phyloP scores from a whole-genome alignment of 2,329 filamentous ascomycete genomes.

The Metarhizium sp. region DNA sequence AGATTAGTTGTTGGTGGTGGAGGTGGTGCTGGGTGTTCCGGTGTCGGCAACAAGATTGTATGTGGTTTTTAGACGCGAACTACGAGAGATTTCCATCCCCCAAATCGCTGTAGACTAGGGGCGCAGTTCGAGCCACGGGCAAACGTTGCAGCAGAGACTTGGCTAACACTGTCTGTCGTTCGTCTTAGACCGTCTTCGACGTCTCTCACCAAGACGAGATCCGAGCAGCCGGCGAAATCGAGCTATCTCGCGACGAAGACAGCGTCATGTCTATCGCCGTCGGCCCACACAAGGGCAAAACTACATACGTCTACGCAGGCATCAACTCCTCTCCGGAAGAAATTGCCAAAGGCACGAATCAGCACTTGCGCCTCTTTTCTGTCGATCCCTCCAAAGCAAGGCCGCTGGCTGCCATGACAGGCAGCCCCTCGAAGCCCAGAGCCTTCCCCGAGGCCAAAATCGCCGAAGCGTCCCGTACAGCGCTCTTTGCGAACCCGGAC shows the following conservation, averaged over 20 bases:
- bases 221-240: conserved; percentile 59
- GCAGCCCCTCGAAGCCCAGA: conserved; percentile 9
- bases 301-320: conserved; percentile 55
- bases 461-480: conserved; percentile 40
- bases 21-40: conserved; percentile 71
- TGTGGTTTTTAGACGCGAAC: conserved; percentile 19
- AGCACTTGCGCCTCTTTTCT: conserved; percentile 71
- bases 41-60: conserved; percentile 81
- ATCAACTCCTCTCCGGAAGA: conserved; percentile 73
- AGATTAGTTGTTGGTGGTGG: conserved; percentile 78
- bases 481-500: conserved; percentile 40
- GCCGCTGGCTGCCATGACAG: conserved; percentile 19
- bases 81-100: not conserved
- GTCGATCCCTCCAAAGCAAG: conserved; percentile 34
- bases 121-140: not conserved
- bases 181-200: conserved; percentile 57
- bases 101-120: not conserved
- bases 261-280: conserved; percentile 76
- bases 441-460: conserved; percentile 27
- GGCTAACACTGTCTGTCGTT: conserved; percentile 3
- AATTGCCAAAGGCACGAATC: conserved; percentile 66
- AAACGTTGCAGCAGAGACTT: not conserved
- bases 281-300: conserved; percentile 49
- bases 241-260: conserved; percentile 77
- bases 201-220: conserved; percentile 55